Conservation (phyloP, 2,329 filamentous ascomycete genomes). For the Aspergillus fumigatiaffinis region DNA sequence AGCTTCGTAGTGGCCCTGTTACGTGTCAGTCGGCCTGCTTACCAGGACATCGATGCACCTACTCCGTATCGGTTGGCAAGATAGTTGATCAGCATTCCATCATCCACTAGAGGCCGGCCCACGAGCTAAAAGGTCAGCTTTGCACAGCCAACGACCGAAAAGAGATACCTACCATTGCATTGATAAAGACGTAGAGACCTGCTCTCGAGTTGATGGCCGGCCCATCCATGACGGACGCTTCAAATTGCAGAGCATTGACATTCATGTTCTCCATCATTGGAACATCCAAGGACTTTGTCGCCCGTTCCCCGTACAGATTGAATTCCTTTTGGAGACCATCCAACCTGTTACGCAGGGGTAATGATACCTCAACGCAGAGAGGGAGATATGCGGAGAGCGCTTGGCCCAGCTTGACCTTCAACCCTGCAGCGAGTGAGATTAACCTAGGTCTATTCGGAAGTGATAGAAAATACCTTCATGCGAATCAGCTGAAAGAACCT, state of each 20-base stretch:
- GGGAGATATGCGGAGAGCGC: constrained; percentile 39
- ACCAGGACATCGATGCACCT: constrained; percentile 19
- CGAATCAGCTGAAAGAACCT: constrained; percentile 31
- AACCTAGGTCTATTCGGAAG: not conserved
- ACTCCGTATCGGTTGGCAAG: constrained; percentile 81
- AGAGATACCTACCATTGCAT: constrained; percentile 59
- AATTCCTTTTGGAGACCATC: constrained; percentile 42
- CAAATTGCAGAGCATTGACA: constrained; percentile 50
- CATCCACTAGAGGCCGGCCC: constrained; percentile 78
- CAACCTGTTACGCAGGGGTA: constrained; percentile 36
- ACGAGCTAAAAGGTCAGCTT: constrained; percentile 59
- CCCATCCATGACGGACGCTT: constrained; percentile 58
- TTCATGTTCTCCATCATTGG: constrained; percentile 41
- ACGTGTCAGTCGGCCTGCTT: constrained; percentile 2
- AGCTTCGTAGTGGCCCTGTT: constrained; percentile 68
- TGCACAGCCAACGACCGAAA: not conserved
- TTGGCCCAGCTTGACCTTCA: constrained; percentile 36
- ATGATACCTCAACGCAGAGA: constrained; percentile 37
- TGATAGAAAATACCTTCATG: constrained; percentile 27
- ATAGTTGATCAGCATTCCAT: constrained; percentile 71
- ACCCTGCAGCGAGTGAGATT: constrained; percentile 15
- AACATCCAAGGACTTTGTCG: constrained; percentile 41
- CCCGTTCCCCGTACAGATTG: constrained; percentile 38
- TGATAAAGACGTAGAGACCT: constrained; percentile 80
- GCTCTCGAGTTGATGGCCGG: constrained; percentile 72